Evolutionary conservation across 2,329 filamentous ascomycete genomes (phyloP).

Genomic region (Botrytis porri): DNA sequence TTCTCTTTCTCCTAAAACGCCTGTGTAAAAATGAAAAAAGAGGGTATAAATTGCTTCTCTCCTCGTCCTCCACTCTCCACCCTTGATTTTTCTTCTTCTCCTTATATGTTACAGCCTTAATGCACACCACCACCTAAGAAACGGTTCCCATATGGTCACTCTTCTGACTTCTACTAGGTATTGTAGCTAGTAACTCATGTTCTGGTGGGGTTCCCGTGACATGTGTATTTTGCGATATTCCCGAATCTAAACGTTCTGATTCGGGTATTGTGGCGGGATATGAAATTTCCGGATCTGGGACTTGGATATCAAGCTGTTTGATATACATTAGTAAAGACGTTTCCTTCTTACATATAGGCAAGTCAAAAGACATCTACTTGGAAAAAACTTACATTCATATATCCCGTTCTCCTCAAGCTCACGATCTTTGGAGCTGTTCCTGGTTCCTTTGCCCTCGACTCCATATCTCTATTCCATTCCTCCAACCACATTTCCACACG

Average conservation of each 20-base stretch:
- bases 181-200: not conserved
- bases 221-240: not conserved
- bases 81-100: not conserved
- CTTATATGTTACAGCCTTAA: not conserved
- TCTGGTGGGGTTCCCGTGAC: not conserved
- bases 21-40: not conserved
- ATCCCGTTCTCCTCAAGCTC: conserved; percentile 76
- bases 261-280: conserved; percentile 25
- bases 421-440: conserved; percentile 67
- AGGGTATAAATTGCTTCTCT: conserved; percentile 8
- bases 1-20: not conserved
- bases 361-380: not conserved
- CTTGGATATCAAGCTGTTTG: conserved; percentile 71
- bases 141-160: not conserved
- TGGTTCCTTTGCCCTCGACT: conserved; percentile 51
- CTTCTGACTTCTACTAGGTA: not conserved
- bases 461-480: conserved; percentile 76
- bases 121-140: not conserved
- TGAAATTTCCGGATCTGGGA: conserved; percentile 72
- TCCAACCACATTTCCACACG: conserved; percentile 79
- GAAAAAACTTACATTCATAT: conserved; percentile 67
- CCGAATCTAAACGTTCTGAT: conserved; percentile 4
- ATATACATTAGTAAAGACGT: conserved; percentile 29
- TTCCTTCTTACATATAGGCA: not conserved
- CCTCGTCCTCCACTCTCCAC: not conserved